Base-by-base conservation (phyloP, 2,329 filamentous ascomycete species). In the Drechslerella dactyloides region DNA sequence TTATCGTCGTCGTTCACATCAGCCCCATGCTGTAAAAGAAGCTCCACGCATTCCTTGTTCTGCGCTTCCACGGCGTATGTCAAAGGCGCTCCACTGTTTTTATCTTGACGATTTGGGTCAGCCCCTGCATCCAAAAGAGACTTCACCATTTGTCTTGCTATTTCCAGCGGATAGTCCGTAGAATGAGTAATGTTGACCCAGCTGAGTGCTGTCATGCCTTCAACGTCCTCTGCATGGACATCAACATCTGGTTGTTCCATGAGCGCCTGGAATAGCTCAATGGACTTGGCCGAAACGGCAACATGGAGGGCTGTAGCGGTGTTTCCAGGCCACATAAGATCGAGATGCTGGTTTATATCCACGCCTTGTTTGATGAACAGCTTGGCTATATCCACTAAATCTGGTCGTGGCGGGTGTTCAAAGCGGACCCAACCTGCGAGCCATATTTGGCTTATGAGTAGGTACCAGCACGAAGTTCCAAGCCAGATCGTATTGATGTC, bases 21-120 rank as follows among this genome's bases (percentile, higher is more conserved):
- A 10, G 74, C 62, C 10, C 74, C 66, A 30, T 74, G 64, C 23
- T 58, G 50, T n/a, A 75, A 30, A 19, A 76, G 68, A n/a, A 69
- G 42, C n/a, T 62, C 56, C n/a, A 74, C 68, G 17, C 73, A 63
- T 4, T 59, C 64, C 37, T 73, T 66, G 23, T 75, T 62, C 21
- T 74, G 74, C 4, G 55, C 5, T 1, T 35, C 40, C n/a, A 75
- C 74, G 5, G 75, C 75, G 1, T 46, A 61, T 27, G 59, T 44
- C 27, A 76, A 54, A 5, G 68, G 59, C 10, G 35, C 68, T 8
- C 60, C 60, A 24, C 68, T 72, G 21, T 72, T 65, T 42, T 19
- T 7, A 59, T 76, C 58, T 37, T 75, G 56, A 5, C 66, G 66
- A 33, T 75, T 61, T 6, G 68, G 68, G 35, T 72, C 72, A 1